Base-by-base conservation (phyloP, 768 basidiomycete species). In the Leccinum broughii region DNA sequence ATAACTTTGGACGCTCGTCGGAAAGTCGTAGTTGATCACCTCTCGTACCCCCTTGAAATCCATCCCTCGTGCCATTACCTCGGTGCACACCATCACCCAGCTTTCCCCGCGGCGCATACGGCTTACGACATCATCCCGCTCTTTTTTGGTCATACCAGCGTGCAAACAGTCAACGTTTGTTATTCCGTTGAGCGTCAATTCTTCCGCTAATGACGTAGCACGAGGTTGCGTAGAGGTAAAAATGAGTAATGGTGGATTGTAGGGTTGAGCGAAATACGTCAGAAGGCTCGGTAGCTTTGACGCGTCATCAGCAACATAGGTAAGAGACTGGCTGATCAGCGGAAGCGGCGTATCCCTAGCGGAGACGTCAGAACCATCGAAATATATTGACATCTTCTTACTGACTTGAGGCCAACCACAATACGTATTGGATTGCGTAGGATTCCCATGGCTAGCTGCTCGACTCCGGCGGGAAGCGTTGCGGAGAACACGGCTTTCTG, bases 31-130 rank as follows among this genome's bases (percentile, higher is more conserved):
- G 74, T 98, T 99, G 70, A 98, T 89, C 10, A 99, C 95, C 69
- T 98, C 92, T 60, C 87, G 81, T 55, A 96, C 86, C 10, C 95
- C 95, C 72, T 89, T 91, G 79, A 99, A 98, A 71, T 98, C 97
- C 89, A 99, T 95, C 3, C 97, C 97, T 66, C 97, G 84, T 24
- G 93, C 94, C 92, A 98, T 92, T 54, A 98, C 92, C 72, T 99
- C 97, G 24, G 97, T 99, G 64, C 89, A 92, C 51, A 99, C 84
- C 84, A 98, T 85, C 35, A 95, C 85, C 97, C 97, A 98, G 61
- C 92, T 90, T 70, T 92, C 85, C 0, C 95, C 97, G 66, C 81
- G 82, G 28, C 92, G 87, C 88, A 99, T 96, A 35, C 89, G 84
- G 44, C 81, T 79, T 10, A 97, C 81, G 17, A 90, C 86, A 68